Evolutionary conservation across 164 flowering plant species (phyloP), one percentile per base, ranked within the genome.

Genomic region (Cinnamomum chago): DNA sequence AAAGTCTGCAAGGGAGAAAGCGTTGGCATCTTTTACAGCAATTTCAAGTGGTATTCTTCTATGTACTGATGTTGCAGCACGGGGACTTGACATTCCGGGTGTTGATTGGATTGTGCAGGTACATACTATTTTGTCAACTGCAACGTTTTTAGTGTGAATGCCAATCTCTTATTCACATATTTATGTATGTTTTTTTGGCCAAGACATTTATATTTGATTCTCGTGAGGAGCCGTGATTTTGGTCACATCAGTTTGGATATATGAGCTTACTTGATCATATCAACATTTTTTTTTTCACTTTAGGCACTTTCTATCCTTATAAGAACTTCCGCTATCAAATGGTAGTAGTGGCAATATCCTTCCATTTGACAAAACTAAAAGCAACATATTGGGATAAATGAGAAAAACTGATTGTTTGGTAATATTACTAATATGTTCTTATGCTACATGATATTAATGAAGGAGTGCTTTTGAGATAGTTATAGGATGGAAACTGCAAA

Each of bases 61-160:
- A 65, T 95, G 99, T 78, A 93, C 98, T 66, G 99, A 95, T 89
- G 97, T 95, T 60, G 99, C 99, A 75, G 99, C 99, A 50, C 91
- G 98, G 73, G 99, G 99, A 23, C 98, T 95, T 74, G 98, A 95
- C 82, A 95, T 93, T 81, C 97, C 97, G 0, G 99, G 97, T 65
- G 96, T 95, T 86, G 97, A 95, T 81, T 91, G 89, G 81, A 85
- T 93, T 66, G 80, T 95, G 76, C 99, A 95, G 97, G 98, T 93
- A 83, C 3, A 17, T 75, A 65, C 55, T 67, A 30, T 58, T 60
- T 62, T n/a, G 24, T 27, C 47, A 50, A 62, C 28, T 67, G 50
- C 1, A 17, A 14, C 11, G 1, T 15, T 67, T 67, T 40, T 35
- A 47, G 27, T 20, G 15, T 68, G 47, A 27, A 30, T 28, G 35